These are phyloP conservation scores for Xylariaceae sp. DNA, from an alignment of 2,329 filamentous ascomycete genomes.

Conservation along the genomic window DNA sequence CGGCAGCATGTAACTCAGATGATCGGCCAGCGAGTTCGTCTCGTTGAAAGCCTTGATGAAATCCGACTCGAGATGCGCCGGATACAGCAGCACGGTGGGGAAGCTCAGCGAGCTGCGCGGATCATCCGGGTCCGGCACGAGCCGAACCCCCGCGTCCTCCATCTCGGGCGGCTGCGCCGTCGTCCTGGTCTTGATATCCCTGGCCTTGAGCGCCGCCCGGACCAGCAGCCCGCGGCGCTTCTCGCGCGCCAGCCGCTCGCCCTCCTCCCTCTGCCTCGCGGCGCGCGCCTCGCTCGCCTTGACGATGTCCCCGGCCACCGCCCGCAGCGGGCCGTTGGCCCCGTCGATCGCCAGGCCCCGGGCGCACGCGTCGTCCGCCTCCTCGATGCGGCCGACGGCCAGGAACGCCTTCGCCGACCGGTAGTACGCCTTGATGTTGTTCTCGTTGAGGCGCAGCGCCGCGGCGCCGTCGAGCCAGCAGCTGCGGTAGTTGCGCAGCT, in stretches of 20 bases:
- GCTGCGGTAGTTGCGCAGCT: conserved; percentile 84
- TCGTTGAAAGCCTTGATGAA: conserved; percentile 89
- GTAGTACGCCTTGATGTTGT: conserved; percentile 89
- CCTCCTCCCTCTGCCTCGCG: conserved; percentile 57
- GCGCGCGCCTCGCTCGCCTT: conserved; percentile 59
- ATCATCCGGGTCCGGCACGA: conserved; percentile 74
- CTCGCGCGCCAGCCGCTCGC: conserved; percentile 56
- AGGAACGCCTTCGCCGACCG: conserved; percentile 79
- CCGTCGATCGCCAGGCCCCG: conserved; percentile 74
- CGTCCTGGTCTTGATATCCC: conserved; percentile 68
- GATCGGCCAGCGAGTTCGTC: conserved; percentile 72
- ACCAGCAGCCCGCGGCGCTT: conserved; percentile 64
- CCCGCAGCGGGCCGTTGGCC: conserved; percentile 66
- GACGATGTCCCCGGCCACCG: conserved; percentile 65
- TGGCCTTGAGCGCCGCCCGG: conserved; percentile 64
- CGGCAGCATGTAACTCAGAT: conserved; percentile 84
- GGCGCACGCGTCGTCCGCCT: conserved; percentile 79
- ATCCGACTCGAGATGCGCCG: conserved; percentile 78
- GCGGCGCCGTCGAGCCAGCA: conserved; percentile 84
- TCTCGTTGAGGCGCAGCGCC: conserved; percentile 75
- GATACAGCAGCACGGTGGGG: conserved; percentile 84
- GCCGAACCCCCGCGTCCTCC: conserved; percentile 75
- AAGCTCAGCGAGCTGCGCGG: conserved; percentile 72
- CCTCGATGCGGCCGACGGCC: conserved; percentile 73
- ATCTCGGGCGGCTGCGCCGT: conserved; percentile 79